These are phyloP conservation scores for Ogataea pilisensis DNA, from an alignment of 805 yeast genomes.

Conservation along the genomic window DNA sequence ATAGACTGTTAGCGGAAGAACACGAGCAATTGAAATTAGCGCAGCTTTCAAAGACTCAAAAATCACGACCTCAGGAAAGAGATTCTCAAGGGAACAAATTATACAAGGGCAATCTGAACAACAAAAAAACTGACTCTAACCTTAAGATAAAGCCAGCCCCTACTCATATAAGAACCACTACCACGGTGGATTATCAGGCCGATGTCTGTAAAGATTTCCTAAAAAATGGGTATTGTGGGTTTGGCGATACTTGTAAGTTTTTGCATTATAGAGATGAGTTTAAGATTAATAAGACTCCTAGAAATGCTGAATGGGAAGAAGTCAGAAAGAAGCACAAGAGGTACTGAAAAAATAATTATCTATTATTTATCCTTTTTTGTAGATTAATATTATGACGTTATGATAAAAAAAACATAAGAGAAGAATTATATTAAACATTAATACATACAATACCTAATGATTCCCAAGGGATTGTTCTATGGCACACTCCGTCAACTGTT, in stretches of 20 bases:
- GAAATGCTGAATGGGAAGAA: conserved; percentile 58
- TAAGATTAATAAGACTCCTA: conserved; percentile 42
- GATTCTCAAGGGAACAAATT: conserved; percentile 21
- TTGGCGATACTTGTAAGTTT: conserved; percentile 95
- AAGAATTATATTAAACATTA: too few relatives aligned
- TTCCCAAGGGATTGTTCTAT: not conserved
- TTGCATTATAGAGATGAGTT: conserved; percentile 86
- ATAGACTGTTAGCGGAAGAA: conserved; percentile 22
- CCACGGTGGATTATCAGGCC: conserved; percentile 80
- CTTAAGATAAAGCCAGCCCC: conserved; percentile 27
- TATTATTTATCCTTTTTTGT: too few relatives aligned
- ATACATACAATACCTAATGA: too few relatives aligned
- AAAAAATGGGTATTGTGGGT: conserved; percentile 93
- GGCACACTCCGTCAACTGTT: conserved; percentile 8
- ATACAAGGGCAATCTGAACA: conserved; percentile 27
- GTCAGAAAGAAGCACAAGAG: conserved; percentile 27
- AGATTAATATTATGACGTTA: too few relatives aligned
- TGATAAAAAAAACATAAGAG: too few relatives aligned
- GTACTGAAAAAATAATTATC: too few relatives aligned
- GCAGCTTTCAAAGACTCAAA: not conserved
- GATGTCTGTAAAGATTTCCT: conserved; percentile 91
- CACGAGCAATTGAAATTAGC: conserved; percentile 8
- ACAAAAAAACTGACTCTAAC: conserved; percentile 9
- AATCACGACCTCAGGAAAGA: conserved; percentile 9
- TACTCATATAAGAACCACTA: conserved; percentile 56